phyloP scores from a whole-genome alignment of 352 stramenopile species.

The Blastocystis hominis region DNA sequence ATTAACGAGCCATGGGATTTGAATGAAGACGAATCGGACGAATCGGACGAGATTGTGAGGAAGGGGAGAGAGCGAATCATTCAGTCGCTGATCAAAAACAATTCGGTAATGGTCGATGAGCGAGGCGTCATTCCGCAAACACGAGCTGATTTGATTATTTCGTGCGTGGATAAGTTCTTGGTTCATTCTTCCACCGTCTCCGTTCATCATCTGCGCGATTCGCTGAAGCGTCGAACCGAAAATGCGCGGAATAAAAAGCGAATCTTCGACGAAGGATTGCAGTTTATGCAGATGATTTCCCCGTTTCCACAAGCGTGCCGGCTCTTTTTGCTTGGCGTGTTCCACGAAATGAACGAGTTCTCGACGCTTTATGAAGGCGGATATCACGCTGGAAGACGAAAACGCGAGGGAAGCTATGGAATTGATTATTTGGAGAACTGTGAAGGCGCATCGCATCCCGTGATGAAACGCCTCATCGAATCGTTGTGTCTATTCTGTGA shows the following conservation, averaged over 20 bases:
- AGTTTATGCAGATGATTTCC: slow-evolving; percentile 20
- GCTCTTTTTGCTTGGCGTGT: background rate
- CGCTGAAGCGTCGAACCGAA: background rate
- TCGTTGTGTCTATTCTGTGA: background rate
- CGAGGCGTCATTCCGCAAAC: background rate
- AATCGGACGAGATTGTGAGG: background rate
- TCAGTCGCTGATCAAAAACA: background rate
- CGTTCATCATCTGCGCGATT: background rate
- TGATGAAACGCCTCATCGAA: background rate
- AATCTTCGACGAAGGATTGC: background rate
- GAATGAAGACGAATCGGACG: background rate
- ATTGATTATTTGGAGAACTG: slow-evolving; percentile 32
- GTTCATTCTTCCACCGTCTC: background rate
- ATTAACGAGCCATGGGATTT: background rate
- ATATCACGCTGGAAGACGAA: background rate
- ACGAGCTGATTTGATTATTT: background rate
- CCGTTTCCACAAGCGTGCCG: background rate
- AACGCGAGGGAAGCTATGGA: background rate
- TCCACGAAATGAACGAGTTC: slow-evolving; percentile 17
- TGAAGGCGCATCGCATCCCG: background rate
- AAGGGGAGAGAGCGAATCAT: background rate
- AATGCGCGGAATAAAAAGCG: background rate
- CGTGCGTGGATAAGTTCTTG: background rate
- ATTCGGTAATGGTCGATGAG: slow-evolving; percentile 1
- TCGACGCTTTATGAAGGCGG: background rate